These are phyloP conservation scores for Monosporozyma aerobia DNA, from an alignment of 805 yeast species.

Conservation along the genomic window DNA sequence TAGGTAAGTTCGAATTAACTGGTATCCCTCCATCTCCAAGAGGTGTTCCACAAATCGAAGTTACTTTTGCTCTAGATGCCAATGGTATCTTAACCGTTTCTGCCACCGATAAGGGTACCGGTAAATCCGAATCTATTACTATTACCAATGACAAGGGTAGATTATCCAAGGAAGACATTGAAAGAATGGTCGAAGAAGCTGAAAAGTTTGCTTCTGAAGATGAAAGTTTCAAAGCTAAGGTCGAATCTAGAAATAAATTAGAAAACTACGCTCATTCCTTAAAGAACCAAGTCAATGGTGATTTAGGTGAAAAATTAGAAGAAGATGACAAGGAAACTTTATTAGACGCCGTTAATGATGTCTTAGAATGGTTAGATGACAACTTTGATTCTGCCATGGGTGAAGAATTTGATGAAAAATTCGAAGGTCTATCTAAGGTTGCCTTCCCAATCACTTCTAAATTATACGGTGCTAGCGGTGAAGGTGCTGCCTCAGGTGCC, in stretches of 20 bases:
- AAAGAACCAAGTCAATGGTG: conserved; percentile 58
- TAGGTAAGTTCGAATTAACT: conserved; percentile 92
- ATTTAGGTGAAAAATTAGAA: conserved; percentile 66
- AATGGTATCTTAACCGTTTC: conserved; percentile 95
- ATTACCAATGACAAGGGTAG: conserved; percentile 93
- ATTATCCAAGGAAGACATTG: conserved; percentile 86
- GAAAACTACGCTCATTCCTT: conserved; percentile 84
- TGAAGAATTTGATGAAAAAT: conserved; percentile 91
- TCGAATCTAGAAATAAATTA: conserved; percentile 78
- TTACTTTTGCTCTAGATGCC: conserved; percentile 93
- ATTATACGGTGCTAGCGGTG: conserved; percentile 53
- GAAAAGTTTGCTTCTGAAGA: conserved; percentile 92
- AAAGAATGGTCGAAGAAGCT: conserved; percentile 96
- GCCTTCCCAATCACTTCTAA: conserved; percentile 92
- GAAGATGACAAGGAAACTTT: conserved; percentile 89
- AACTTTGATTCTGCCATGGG: conserved; percentile 77
- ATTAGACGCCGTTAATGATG: conserved; percentile 78
- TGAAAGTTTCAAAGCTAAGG: conserved; percentile 68
- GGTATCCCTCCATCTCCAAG: conserved; percentile 99
- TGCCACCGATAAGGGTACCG: conserved; percentile 91
- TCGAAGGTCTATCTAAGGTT: conserved; percentile 65
- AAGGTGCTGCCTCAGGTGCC: conserved; percentile 36
- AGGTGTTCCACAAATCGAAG: conserved; percentile 98
- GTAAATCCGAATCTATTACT: conserved; percentile 82
- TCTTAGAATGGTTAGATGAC: conserved; percentile 81